phyloP scores from a whole-genome alignment of 495 filamentous ascomycete genomes.

The Amphirosellinia nigrospora region DNA sequence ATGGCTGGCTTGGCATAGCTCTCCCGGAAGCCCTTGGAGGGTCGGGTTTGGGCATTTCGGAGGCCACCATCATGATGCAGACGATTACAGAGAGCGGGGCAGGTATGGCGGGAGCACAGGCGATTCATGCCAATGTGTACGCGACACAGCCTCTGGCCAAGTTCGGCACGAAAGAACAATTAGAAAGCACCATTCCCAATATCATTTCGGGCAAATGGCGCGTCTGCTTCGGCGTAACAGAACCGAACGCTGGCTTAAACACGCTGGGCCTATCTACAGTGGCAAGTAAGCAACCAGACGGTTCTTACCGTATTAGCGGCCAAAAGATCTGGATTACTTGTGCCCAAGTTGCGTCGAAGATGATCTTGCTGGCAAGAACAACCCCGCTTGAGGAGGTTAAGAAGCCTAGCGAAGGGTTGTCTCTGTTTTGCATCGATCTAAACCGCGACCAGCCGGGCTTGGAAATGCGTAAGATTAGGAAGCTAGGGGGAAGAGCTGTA shows the following conservation, averaged over 20 bases:
- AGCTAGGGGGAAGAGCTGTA: slow-evolving; percentile 81
- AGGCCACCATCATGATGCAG: slow-evolving; percentile 82
- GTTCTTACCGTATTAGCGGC: slow-evolving; percentile 67
- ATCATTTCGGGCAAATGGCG: slow-evolving; percentile 73
- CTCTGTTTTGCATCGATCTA: slow-evolving; percentile 77
- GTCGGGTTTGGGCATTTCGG: slow-evolving; percentile 78
- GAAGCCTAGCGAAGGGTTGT: slow-evolving; percentile 72
- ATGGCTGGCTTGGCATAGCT: slow-evolving; percentile 85
- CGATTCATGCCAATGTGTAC: slow-evolving; percentile 75
- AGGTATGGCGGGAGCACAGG: slow-evolving; percentile 79
- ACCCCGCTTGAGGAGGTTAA: slow-evolving; percentile 68
- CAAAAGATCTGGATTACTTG: slow-evolving; percentile 88
- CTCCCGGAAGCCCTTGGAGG: slow-evolving; percentile 78
- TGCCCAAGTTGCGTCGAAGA: slow-evolving; percentile 76
- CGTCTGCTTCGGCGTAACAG: slow-evolving; percentile 75
- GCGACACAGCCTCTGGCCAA: slow-evolving; percentile 79
- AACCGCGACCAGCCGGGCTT: slow-evolving; percentile 63
- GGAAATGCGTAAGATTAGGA: slow-evolving; percentile 73
- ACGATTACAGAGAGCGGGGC: slow-evolving; percentile 79
- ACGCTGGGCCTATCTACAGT: slow-evolving; percentile 70
- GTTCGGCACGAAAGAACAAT: slow-evolving; percentile 69
- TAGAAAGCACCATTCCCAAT: slow-evolving; percentile 66
- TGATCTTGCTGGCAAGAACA: slow-evolving; percentile 79
- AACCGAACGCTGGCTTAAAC: slow-evolving; percentile 75
- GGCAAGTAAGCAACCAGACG: slow-evolving; percentile 56